Base-by-base conservation (phyloP, 148 eudicot genomes). In the Vaccinium corymbosum region DNA sequence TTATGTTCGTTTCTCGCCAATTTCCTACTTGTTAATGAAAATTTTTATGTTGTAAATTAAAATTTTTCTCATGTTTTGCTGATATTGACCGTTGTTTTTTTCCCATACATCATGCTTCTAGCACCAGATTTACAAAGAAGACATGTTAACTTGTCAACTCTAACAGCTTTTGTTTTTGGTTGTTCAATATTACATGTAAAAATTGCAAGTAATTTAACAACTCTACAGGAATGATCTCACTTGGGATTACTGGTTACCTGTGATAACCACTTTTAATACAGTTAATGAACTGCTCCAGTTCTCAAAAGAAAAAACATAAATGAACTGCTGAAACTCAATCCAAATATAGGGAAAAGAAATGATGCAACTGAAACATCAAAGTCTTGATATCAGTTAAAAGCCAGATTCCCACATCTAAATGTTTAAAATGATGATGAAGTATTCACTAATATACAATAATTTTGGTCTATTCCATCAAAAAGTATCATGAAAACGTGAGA, bases 221-320 rank as follows among this genome's bases (percentile, higher is more conserved):
- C 11, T 19, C 66, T 61, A 61, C 29, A 20, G 22, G 27, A 9
- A 22, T 62, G n/a, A 12, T 62, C 27, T n/a, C 27, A 3, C 46
- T 42, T 4, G 46, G 46, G 46, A 42, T 42, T 42, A 4, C 46
- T 8, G 53, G 7, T 51, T 11, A 51, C 53, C 10, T 51, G 53
- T 51, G 12, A 1, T 7, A 51, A 51, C 13, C 13, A 51, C 11
- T 1, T 51, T 51, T 7, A 11, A 51, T 11, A 51, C 13, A 2
- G 68, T 59, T n/a, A n/a, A 62, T 57, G 62, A n/a, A 62, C 12
- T n/a, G 68, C 68, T 62, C 68, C 68, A 57, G 62, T 57, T 57
- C 62, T 57, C 7, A 1, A 17, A 55, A 57, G 19, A 17, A 20
- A 57, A 57, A 57, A 57, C 11, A 57, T 4, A 57, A 57, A 57